phyloP scores from a whole-genome alignment of 176 grass and related monocot genomes.

The Triticum dicoccoides region DNA sequence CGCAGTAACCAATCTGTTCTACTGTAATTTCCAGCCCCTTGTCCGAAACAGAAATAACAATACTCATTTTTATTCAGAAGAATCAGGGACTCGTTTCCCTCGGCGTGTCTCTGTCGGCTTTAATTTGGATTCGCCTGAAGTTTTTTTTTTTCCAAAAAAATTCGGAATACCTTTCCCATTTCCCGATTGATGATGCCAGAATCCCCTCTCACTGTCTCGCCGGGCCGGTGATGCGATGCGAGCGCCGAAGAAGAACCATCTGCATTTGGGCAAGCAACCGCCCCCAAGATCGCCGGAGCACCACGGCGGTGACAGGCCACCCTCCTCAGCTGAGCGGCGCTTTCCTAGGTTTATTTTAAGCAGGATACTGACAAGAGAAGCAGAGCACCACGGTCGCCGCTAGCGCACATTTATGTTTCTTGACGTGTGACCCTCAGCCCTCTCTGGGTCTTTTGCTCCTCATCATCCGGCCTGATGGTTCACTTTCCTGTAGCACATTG shows the following conservation, averaged over 20 bases:
- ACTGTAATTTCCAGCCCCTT: background rate
- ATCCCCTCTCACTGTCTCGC: background rate
- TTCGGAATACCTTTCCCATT: background rate
- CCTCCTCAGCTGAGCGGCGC: background rate
- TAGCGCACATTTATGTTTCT: background rate
- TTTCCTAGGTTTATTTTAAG: background rate
- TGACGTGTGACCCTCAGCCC: background rate
- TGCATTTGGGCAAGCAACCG: background rate
- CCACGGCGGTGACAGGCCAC: too few species aligned
- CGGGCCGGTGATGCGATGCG: background rate
- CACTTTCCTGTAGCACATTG: background rate
- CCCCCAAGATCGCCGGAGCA: background rate
- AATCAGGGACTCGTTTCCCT: background rate
- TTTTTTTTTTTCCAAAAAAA: background rate
- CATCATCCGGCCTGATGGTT: conserved; percentile 3
- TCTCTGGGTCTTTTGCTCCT: background rate
- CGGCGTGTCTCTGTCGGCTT: background rate
- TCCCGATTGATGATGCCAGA: conserved; percentile 4
- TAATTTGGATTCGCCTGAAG: background rate
- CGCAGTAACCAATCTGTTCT: background rate
- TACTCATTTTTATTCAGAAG: background rate
- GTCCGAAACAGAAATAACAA: background rate
- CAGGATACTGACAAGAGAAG: background rate
- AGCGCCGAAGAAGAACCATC: background rate
- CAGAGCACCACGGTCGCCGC: background rate